phyloP scores from a whole-genome alignment of 164 flowering plant species.

The Malania oleifera region DNA sequence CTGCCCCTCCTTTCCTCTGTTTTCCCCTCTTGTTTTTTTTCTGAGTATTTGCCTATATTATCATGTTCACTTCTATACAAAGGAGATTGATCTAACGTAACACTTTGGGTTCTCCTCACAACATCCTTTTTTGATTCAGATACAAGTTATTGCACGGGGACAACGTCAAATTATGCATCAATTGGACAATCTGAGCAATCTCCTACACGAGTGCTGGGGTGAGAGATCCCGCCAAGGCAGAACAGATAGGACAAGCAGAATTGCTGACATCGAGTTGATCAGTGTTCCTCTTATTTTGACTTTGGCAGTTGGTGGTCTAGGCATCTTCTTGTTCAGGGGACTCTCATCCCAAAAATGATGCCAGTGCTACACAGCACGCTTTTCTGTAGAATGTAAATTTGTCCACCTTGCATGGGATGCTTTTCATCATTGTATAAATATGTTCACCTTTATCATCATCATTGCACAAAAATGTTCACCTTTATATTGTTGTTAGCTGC shows the following conservation, averaged over 20 bases:
- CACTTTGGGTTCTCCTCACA: too few species aligned
- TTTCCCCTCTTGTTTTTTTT: too few species aligned
- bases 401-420: too few species aligned
- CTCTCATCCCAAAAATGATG: conserved; percentile 32
- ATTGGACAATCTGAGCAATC: conserved; percentile 53
- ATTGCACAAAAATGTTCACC: too few species aligned
- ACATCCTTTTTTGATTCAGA: conserved; percentile 36
- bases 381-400: too few species aligned
- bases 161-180: conserved; percentile 77
- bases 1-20: too few species aligned
- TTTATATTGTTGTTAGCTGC: too few species aligned
- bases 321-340: conserved; percentile 43
- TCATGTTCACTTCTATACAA: background rate
- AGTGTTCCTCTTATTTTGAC: conserved; percentile 41
- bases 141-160: conserved; percentile 40
- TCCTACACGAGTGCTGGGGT: conserved; percentile 47
- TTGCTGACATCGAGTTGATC: conserved; percentile 26
- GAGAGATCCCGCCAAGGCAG: conserved; percentile 45
- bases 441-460: too few species aligned
- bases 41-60: too few species aligned
- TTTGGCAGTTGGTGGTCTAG: conserved; percentile 58
- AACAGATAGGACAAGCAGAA: conserved; percentile 18
- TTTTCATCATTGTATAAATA: too few species aligned
- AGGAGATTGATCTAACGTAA: background rate
- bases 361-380: too few species aligned